phyloP scores from a whole-genome alignment of 2,329 filamentous ascomycete genomes.

The Dissoconium aciculare region DNA sequence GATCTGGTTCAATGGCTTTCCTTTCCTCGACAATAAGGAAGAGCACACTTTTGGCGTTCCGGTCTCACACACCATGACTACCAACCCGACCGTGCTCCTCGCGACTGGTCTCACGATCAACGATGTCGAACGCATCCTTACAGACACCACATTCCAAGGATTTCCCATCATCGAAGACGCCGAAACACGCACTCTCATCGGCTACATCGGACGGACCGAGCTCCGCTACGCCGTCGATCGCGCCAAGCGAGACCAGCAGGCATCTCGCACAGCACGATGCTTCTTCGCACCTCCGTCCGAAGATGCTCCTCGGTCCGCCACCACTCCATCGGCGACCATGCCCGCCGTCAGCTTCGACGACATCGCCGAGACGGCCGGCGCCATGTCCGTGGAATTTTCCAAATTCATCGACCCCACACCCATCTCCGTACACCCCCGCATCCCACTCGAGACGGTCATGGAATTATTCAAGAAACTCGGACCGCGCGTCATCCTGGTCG shows the following conservation, averaged over 20 bases:
- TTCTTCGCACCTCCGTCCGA: conserved; percentile 51
- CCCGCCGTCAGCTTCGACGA: conserved; percentile 42
- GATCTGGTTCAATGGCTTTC: conserved; percentile 98
- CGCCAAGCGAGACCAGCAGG: conserved; percentile 50
- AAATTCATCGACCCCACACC: conserved; percentile 82
- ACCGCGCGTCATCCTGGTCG: conserved; percentile 79
- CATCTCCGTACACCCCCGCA: conserved; percentile 74
- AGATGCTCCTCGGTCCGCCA: conserved; percentile 12
- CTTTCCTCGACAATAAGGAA: conserved; percentile 93
- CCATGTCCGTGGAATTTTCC: conserved; percentile 58
- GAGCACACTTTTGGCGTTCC: conserved; percentile 93
- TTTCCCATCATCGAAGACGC: conserved; percentile 78
- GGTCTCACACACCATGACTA: conserved; percentile 70
- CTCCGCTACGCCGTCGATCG: conserved; percentile 79
- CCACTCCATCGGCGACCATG: conserved; percentile 21
- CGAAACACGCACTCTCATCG: conserved; percentile 56
- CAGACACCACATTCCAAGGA: conserved; percentile 71
- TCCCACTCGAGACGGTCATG: conserved; percentile 94
- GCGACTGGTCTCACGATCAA: conserved; percentile 57
- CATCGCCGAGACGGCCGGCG: conserved; percentile 39
- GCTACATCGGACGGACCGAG: conserved; percentile 87
- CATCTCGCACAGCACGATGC: conserved; percentile 57
- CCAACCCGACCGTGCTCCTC: conserved; percentile 58
- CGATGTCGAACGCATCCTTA: conserved; percentile 62
- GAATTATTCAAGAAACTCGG: conserved; percentile 98